phyloP scores from a whole-genome alignment of 2,329 filamentous ascomycete species.

The Xylaria digitata region DNA sequence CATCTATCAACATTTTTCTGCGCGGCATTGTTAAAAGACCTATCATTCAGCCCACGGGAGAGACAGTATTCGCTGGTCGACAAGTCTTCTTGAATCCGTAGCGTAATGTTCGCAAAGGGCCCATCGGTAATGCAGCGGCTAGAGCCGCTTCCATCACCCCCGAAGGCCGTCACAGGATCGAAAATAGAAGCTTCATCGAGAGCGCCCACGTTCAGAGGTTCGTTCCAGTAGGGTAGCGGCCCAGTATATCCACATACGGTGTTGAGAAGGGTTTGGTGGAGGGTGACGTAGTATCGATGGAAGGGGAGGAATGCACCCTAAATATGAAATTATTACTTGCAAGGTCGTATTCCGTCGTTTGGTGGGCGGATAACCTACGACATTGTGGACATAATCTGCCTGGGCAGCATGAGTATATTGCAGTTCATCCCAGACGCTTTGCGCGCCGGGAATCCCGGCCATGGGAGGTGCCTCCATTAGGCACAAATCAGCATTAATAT shows the following conservation, averaged over 20 bases:
- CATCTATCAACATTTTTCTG: conserved; percentile 18
- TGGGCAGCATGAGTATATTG: conserved; percentile 21
- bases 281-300: conserved; percentile 21
- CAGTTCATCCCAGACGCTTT: conserved; percentile 24
- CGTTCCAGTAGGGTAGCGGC: conserved; percentile 26
- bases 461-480: conserved; percentile 19
- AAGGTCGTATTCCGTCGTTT: neutral
- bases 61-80: conserved; percentile 19
- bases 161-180: conserved; percentile 16
- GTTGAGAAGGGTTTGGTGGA: conserved; percentile 17
- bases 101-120: conserved; percentile 10
- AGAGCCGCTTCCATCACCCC: conserved; percentile 10
- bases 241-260: conserved; percentile 26
- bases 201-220: conserved; percentile 14
- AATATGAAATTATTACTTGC: neutral
- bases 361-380: conserved; percentile 8
- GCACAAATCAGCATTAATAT: conserved; percentile 25
- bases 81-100: conserved; percentile 15
- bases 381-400: conserved; percentile 19
- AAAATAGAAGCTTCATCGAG: conserved; percentile 15
- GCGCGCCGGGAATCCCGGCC: conserved; percentile 5
- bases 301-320: conserved; percentile 29
- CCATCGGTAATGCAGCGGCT: conserved; percentile 21
- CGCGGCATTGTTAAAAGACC: conserved; percentile 6
- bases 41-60: conserved; percentile 12